These are phyloP conservation scores for Priceomyces carsonii DNA, from an alignment of 805 yeast genomes.

Conservation along the genomic window DNA sequence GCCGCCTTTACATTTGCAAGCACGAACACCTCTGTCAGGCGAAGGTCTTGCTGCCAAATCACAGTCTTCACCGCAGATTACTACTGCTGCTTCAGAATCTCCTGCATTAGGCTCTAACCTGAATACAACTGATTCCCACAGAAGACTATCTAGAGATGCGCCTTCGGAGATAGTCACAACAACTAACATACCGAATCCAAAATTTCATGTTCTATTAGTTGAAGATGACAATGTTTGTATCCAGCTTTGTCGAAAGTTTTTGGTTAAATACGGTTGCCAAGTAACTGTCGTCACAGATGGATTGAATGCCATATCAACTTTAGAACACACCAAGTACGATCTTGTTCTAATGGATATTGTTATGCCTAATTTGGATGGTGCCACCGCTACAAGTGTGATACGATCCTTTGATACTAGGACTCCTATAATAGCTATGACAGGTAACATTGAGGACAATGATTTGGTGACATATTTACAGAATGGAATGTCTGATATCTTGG, in stretches of 20 bases:
- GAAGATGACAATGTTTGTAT: slow-evolving; percentile 85
- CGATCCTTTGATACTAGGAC: slow-evolving; percentile 81
- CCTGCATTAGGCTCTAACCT: slow-evolving; percentile 11
- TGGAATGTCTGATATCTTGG: slow-evolving; percentile 90
- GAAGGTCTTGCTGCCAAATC: slow-evolving; percentile 15
- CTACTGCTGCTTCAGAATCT: slow-evolving; percentile 12
- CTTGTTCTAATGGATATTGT: slow-evolving; percentile 84
- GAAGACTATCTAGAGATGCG: not conserved
- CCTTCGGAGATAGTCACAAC: slow-evolving; percentile 13
- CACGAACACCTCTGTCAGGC: slow-evolving; percentile 10
- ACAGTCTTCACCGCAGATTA: slow-evolving; percentile 14
- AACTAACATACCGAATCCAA: slow-evolving; percentile 37
- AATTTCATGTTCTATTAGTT: slow-evolving; percentile 71
- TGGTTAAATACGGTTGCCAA: slow-evolving; percentile 85
- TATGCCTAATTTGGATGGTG: slow-evolving; percentile 87
- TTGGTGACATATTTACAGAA: slow-evolving; percentile 76
- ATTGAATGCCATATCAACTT: slow-evolving; percentile 75
- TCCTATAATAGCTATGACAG: slow-evolving; percentile 94
- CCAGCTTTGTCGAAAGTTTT: slow-evolving; percentile 76
- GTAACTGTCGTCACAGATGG: slow-evolving; percentile 95
- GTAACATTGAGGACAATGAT: slow-evolving; percentile 82
- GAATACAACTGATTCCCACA: not conserved
- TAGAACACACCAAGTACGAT: slow-evolving; percentile 71
- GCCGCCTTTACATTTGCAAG: slow-evolving; percentile 6
- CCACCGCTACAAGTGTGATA: slow-evolving; percentile 87